These are phyloP conservation scores for Stellera chamaejasme DNA, from an alignment of 345 rosid genomes.

Conservation along the genomic window DNA sequence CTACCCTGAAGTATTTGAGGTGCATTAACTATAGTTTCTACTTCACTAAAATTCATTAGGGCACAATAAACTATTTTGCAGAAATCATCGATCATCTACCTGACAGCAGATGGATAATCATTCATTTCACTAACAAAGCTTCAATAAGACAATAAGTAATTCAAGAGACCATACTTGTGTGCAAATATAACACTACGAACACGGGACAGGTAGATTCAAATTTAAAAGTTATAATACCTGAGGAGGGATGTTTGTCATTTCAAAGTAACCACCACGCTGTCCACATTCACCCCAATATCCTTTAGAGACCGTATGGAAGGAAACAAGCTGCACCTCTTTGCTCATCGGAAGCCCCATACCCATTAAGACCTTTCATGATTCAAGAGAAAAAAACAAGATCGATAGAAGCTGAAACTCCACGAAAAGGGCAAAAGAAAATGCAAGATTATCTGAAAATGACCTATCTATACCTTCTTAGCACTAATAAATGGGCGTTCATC, in stretches of 20 bases:
- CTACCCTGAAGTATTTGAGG: too few relatives aligned
- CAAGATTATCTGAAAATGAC: background rate
- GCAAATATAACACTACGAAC: too few relatives aligned
- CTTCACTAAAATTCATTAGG: too few relatives aligned
- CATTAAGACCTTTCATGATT: constrained; percentile 57
- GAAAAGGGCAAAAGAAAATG: constrained; percentile 6
- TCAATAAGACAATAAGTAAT: too few relatives aligned
- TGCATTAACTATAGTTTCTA: too few relatives aligned
- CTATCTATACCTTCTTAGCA: constrained; percentile 55
- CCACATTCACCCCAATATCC: constrained; percentile 99
- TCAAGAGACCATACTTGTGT: too few relatives aligned
- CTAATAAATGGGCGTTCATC: constrained; percentile 95
- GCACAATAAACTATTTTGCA: too few relatives aligned
- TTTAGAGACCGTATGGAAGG: constrained; percentile 96
- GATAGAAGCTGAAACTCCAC: constrained; percentile 5
- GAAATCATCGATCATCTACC: too few relatives aligned
- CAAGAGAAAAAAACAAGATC: constrained; percentile 8
- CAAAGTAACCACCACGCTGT: constrained; percentile 99
- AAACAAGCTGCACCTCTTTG: constrained; percentile 88
- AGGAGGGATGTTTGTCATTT: constrained; percentile 96
- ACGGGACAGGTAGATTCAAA: too few relatives aligned
- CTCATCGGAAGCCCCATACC: constrained; percentile 79
- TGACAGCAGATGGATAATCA: too few relatives aligned
- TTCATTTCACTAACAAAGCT: too few relatives aligned
- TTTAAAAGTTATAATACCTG: constrained; percentile 29